These are phyloP conservation scores for Fusarium oligoseptatum DNA, from an alignment of 2,329 filamentous ascomycete species.

Conservation along the genomic window DNA sequence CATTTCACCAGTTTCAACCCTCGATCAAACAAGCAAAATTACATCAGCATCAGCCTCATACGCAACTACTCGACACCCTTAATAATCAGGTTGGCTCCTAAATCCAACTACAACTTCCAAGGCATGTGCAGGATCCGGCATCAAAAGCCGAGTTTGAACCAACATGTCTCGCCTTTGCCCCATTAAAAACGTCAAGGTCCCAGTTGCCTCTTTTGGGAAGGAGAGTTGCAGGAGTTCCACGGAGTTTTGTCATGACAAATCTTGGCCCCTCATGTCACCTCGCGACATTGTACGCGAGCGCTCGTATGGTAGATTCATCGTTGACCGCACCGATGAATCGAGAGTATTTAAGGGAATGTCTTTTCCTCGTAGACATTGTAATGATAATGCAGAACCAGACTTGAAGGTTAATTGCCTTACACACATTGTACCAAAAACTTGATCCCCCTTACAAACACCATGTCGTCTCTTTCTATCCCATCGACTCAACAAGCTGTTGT, in stretches of 20 bases:
- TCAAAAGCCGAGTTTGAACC: background rate
- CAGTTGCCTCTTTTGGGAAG: background rate
- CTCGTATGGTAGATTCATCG: background rate
- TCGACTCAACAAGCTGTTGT: constrained; percentile 74
- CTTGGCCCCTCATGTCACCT: background rate
- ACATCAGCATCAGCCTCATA: background rate
- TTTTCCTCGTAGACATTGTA: background rate
- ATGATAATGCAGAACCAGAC: background rate
- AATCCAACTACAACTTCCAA: background rate
- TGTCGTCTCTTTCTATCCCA: constrained; percentile 58
- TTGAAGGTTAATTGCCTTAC: background rate
- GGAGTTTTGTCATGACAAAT: constrained; percentile 2
- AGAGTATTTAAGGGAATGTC: background rate
- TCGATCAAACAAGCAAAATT: background rate
- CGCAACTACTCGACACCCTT: background rate
- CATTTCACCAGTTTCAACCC: background rate
- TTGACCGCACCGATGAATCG: background rate
- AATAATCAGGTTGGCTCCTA: background rate
- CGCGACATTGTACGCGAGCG: background rate
- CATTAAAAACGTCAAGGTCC: background rate
- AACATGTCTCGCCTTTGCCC: background rate
- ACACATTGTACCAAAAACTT: background rate
- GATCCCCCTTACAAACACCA: constrained; percentile 16
- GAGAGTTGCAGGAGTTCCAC: background rate
- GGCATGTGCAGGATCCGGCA: no score